phyloP scores from a whole-genome alignment of 129 eudicot species.

The Flaveria ramosissima region DNA sequence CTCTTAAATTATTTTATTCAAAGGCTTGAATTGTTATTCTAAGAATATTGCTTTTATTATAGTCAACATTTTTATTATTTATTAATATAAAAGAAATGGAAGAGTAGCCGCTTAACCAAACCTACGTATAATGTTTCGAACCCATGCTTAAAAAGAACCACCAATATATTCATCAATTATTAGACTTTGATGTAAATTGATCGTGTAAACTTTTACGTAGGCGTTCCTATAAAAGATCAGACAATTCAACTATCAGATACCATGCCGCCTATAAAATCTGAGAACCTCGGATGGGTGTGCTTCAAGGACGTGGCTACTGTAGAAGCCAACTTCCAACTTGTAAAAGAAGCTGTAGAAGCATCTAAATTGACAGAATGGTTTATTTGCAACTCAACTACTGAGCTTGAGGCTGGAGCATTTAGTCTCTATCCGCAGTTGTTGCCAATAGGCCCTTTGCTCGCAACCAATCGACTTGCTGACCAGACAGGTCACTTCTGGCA shows the following conservation, averaged over 20 bases:
- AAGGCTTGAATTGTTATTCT: neutral
- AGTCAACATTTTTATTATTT: no score
- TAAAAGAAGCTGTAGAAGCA: neutral
- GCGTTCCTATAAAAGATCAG: conserved; percentile 34
- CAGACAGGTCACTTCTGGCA: conserved; percentile 52
- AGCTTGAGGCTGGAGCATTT: conserved; percentile 50
- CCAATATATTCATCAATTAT: no score
- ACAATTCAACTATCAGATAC: conserved; percentile 39
- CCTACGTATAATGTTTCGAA: no score
- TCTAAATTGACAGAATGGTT: conserved; percentile 34
- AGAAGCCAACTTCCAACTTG: conserved; percentile 21
- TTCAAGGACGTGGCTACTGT: conserved; percentile 19
- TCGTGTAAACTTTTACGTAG: conserved; percentile 22
- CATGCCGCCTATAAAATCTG: conserved; percentile 41
- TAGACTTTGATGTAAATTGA: neutral
- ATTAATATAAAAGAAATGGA: no score
- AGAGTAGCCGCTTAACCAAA: no score
- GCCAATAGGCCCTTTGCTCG: conserved; percentile 54
- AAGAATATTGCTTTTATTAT: neutral
- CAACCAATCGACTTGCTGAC: conserved; percentile 47
- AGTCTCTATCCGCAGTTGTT: conserved; percentile 29
- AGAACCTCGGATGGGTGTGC: conserved; percentile 36
- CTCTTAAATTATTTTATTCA: neutral
- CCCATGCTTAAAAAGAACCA: no score
- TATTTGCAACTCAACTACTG: conserved; percentile 49